Base-by-base conservation (phyloP, 371 early-diverging fungal genomes). In the Mucor velutinosus region DNA sequence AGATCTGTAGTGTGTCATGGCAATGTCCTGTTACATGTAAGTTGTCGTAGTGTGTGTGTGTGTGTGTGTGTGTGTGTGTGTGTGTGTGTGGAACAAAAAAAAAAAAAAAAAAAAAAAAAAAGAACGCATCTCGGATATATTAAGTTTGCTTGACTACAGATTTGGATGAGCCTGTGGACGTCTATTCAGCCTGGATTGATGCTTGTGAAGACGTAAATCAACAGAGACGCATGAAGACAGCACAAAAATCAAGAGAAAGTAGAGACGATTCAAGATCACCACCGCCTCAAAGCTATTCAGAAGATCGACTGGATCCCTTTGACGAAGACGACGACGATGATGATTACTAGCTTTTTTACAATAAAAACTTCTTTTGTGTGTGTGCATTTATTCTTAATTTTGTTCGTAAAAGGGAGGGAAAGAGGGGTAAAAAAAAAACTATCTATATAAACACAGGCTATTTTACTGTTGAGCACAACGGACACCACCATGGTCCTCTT, bases 381-480 rank as follows among this genome's bases (percentile, higher is more conserved):
- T 51, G 14, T 51, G 25, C 25, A 23, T 51, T 49, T 55, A 15
- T 55, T 29, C 15, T 55, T 29, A 0, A 55, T 23, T 27, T 51
- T 25, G 21, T 3, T 51, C 3, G 6, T 12, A 8, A 23, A 6
- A 25, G 12, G 27, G 4, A 29, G 55, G 29, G 11, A 30, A 30
- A 37, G 23, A 23, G 17, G 37, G 37, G 37, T 37, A 15, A 37
- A 8, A 35, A 23, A 14, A 37, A 8, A 35, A 23, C 35, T 62
- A 33, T 41, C 12, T 64, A 29, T 56, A 17, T 33, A 30, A 30
- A 30, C 25, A 47, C 35, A 8, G 35, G 35, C 59, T 55, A 43
- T 41, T 35, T 79, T 93, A 95, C 82, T 94, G 95, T 76, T 94
- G 93, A 21, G 92, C 89, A 78, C 96, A 95, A 76, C 93, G 92